phyloP scores from a whole-genome alignment of 345 rosid genomes.

The Lepidium sativum region DNA sequence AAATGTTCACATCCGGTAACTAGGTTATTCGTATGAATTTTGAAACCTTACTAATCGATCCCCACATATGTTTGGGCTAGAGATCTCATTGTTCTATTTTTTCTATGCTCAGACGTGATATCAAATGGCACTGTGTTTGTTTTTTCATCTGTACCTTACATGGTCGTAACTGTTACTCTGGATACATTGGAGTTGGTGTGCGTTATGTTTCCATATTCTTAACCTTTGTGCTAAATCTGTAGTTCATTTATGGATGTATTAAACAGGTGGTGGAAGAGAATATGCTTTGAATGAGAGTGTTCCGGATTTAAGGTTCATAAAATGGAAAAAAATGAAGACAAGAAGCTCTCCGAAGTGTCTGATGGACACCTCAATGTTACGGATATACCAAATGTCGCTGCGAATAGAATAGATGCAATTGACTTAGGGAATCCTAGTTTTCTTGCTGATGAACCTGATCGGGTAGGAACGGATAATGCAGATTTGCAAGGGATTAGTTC shows the following conservation, averaged over 20 bases:
- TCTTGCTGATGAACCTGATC: conserved; percentile 19
- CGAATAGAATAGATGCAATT: conserved; percentile 30
- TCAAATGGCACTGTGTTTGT: background rate
- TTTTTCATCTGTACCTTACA: too few species aligned
- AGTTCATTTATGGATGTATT: background rate
- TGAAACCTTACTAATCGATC: background rate
- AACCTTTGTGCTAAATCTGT: background rate
- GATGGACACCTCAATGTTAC: conserved; percentile 5
- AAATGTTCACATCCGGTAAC: background rate
- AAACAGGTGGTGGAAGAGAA: conserved; percentile 25
- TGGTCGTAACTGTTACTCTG: too few species aligned
- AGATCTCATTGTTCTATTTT: background rate
- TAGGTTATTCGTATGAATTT: background rate
- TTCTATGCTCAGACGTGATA: background rate
- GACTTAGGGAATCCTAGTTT: conserved; percentile 21
- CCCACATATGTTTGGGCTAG: background rate
- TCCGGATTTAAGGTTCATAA: background rate
- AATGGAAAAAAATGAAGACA: conserved; percentile 69
- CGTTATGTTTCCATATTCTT: too few species aligned
- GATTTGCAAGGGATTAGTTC: conserved; percentile 30
- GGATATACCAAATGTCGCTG: conserved; percentile 7
- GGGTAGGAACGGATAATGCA: conserved; percentile 13
- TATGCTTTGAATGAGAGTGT: conserved; percentile 18
- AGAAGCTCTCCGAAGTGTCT: conserved; percentile 29
- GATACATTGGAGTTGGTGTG: too few species aligned